Percentiles rank a stretch among this genome's conserved stretches.
These are phyloP conservation scores for Aspergillus luchuensis DNA, from an alignment of 2,329 filamentous ascomycete species.

Conservation along the genomic window DNA sequence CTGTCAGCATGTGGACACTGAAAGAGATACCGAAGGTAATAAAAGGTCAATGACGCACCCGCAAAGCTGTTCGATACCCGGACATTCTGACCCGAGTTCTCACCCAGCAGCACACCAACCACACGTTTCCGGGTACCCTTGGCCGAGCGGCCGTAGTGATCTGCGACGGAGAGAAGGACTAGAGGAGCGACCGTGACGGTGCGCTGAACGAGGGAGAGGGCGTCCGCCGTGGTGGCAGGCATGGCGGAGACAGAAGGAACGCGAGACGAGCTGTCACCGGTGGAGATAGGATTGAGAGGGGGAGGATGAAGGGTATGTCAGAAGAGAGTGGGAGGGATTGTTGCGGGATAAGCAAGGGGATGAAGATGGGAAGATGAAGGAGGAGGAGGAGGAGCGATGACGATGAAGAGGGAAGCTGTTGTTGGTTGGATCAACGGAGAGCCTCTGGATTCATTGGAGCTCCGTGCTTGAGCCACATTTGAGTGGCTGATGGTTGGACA, in stretches of 20 bases:
- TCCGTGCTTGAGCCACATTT: constrained; percentile 19
- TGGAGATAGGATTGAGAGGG: not conserved
- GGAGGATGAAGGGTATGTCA: not conserved
- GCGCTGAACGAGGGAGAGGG: constrained; percentile 88
- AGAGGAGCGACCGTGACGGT: constrained; percentile 97
- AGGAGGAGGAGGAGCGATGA: not conserved
- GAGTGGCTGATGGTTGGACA: not conserved
- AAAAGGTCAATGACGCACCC: constrained; percentile 58
- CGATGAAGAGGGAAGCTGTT: constrained; percentile 14
- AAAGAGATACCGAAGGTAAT: not conserved
- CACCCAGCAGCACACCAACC: constrained; percentile 89
- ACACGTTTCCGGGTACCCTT: constrained; percentile 88
- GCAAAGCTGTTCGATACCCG: constrained; percentile 99
- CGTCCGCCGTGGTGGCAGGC: constrained; percentile 96
- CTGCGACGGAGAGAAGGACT: constrained; percentile 94
- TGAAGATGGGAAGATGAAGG: not conserved
- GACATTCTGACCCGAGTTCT: constrained; percentile 95
- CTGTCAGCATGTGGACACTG: constrained; percentile 3
- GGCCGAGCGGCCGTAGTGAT: constrained; percentile 94
- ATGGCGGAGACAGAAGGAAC: constrained; percentile 56
- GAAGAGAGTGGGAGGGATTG: not conserved
- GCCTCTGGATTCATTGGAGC: constrained; percentile 19
- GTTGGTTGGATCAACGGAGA: constrained; percentile 12
- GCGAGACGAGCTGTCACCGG: not conserved
- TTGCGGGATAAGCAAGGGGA: not conserved